Conservation (phyloP, 1,139 yeast species). For the Candida neerlandica region DNA sequence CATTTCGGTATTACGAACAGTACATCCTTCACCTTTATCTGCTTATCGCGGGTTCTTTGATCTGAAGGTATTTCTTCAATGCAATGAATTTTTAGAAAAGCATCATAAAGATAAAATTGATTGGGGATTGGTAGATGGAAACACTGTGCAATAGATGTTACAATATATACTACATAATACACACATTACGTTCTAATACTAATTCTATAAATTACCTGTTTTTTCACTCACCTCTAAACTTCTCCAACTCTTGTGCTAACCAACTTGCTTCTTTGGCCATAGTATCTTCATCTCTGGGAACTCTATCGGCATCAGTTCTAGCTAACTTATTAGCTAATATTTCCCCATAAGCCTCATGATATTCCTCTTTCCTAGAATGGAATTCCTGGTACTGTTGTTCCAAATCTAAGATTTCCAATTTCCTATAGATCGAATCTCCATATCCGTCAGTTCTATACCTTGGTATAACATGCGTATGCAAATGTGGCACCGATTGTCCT, state of each 20-base stretch:
- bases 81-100: conserved; percentile 71
- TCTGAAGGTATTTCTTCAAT: conserved; percentile 66
- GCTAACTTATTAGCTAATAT: conserved; percentile 25
- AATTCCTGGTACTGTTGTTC: conserved; percentile 33
- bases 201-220: no score
- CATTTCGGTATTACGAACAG: conserved; percentile 64
- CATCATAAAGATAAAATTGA: conserved; percentile 56
- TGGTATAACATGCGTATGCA: conserved; percentile 92
- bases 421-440: conserved; percentile 61
- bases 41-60: conserved; percentile 85
- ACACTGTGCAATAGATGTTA: conserved; percentile 19
- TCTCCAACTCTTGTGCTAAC: conserved; percentile 46
- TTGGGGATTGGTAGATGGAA: conserved; percentile 54
- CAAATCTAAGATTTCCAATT: conserved; percentile 53
- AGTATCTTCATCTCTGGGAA: conserved; percentile 53
- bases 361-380: conserved; percentile 26
- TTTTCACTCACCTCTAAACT: no score
- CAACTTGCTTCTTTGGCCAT: conserved; percentile 69
- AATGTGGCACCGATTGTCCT: conserved; percentile 92
- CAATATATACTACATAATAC: not conserved
- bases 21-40: conserved; percentile 94
- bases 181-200: not conserved
- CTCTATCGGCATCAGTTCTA: conserved; percentile 43
- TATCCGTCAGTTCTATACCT: conserved; percentile 64
- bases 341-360: conserved; percentile 14